Evolutionary conservation across 108 stramenopile genomes (phyloP).

Genomic region (Cyclostephanos tholiformis): DNA sequence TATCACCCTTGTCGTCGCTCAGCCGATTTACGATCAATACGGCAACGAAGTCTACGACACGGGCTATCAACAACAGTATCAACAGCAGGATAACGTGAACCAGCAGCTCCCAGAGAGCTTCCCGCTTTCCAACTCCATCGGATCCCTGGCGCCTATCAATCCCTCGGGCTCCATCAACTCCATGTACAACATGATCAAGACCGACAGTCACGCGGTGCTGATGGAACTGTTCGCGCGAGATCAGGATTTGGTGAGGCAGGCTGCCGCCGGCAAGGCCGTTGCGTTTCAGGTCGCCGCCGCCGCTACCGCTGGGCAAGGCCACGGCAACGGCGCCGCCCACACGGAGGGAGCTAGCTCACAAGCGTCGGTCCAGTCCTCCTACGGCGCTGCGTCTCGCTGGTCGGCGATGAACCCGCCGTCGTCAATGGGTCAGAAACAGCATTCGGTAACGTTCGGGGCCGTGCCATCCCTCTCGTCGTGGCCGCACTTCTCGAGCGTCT

Average conservation of each 20-base stretch:
- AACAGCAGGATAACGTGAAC: constrained; percentile 37
- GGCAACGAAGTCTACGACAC: constrained; percentile 50
- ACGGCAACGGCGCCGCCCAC: constrained; percentile 6
- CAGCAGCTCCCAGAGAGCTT: constrained; percentile 5
- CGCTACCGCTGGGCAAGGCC: not conserved
- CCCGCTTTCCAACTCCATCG: constrained; percentile 52
- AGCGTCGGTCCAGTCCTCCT: constrained; percentile 26
- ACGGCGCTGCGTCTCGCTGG: constrained; percentile 14
- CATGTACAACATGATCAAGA: constrained; percentile 73
- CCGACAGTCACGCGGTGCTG: constrained; percentile 88
- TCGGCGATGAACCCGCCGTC: constrained; percentile 27
- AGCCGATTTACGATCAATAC: constrained; percentile 47
- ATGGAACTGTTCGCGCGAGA: constrained; percentile 93
- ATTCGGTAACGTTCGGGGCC: constrained; percentile 51
- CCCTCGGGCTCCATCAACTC: constrained; percentile 29
- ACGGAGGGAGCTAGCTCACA: constrained; percentile 1
- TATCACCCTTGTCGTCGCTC: not conserved
- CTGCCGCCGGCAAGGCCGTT: constrained; percentile 39
- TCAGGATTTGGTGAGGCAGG: constrained; percentile 88
- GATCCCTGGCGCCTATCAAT: constrained; percentile 42
- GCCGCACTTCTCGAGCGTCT: constrained; percentile 91
- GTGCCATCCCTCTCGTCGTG: constrained; percentile 83
- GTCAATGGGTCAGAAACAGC: constrained; percentile 48
- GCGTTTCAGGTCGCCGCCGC: constrained; percentile 41
- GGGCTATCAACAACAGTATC: constrained; percentile 46